Evolutionary conservation across 768 basidiomycete species (phyloP).

Genomic region (Gymnopilus dilepis): DNA sequence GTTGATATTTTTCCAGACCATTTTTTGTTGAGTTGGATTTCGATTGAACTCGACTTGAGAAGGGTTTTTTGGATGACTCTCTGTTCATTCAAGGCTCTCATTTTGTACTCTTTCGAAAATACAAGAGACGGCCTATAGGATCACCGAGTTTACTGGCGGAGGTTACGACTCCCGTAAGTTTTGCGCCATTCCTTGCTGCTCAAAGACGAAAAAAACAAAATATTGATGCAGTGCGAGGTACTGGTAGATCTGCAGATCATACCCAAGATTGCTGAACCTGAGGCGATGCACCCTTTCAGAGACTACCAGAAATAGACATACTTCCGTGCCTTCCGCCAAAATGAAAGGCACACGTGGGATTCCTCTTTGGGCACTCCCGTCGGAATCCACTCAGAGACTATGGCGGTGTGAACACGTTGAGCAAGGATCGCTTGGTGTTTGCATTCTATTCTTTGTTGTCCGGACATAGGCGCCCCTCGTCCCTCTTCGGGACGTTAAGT

Average conservation of each 20-base stretch:
- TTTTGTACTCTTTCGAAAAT: constrained; percentile 26
- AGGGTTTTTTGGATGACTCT: constrained; percentile 22
- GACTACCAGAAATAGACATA: constrained; percentile 25
- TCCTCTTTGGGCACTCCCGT: constrained; percentile 30
- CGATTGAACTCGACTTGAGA: constrained; percentile 16
- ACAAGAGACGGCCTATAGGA: constrained; percentile 20
- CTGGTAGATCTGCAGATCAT: constrained; percentile 22
- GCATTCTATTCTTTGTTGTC: constrained; percentile 15
- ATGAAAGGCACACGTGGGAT: constrained; percentile 24
- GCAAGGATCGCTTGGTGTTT: constrained; percentile 14
- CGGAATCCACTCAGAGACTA: constrained; percentile 31
- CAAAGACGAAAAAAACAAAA: constrained; percentile 22
- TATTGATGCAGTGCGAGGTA: constrained; percentile 40
- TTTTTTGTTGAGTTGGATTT: constrained; percentile 32
- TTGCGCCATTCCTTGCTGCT: constrained; percentile 30
- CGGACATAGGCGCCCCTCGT: constrained; percentile 21
- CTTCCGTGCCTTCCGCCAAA: constrained; percentile 24
- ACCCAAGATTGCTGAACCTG: constrained; percentile 18
- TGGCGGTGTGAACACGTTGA: constrained; percentile 31
- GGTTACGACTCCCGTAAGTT: constrained; percentile 31
- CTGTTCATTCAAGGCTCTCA: constrained; percentile 15
- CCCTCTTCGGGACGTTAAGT: constrained; percentile 16
- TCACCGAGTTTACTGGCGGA: constrained; percentile 27
- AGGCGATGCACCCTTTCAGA: constrained; percentile 29
- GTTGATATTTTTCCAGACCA: constrained; percentile 73